Conservation (phyloP, 2,329 filamentous ascomycete species). For the Orbilia oligospora region DNA sequence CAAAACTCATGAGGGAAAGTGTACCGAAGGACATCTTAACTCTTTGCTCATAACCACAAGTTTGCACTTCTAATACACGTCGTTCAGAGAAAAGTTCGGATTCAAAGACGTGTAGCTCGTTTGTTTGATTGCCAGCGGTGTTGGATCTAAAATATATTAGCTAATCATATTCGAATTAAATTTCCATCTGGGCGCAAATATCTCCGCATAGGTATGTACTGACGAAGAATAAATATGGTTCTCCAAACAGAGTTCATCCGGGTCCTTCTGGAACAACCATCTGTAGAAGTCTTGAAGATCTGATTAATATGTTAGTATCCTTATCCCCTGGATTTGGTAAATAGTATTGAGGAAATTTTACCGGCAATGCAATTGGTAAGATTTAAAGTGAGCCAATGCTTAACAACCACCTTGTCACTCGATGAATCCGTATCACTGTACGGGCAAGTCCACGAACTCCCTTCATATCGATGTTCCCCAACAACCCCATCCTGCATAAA, state of each 20-base stretch:
- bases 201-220: too few species aligned
- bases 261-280: constrained; percentile 42
- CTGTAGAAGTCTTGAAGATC: constrained; percentile 44
- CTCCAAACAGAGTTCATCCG: constrained; percentile 37
- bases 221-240: constrained; percentile 28
- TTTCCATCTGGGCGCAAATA: too few species aligned
- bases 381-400: constrained; percentile 39
- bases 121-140: not conserved
- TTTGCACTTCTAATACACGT: constrained; percentile 32
- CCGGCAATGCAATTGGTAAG: constrained; percentile 25
- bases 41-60: constrained; percentile 15
- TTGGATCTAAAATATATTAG: not conserved
- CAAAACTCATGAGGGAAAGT: not conserved
- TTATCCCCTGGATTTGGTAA: too few species aligned
- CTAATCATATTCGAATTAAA: too few species aligned
- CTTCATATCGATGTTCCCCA: constrained; percentile 29
- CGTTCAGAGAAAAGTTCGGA: constrained; percentile 36
- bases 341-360: not conserved
- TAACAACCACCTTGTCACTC: constrained; percentile 1
- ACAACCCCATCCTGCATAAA: constrained; percentile 43
- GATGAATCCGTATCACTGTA: constrained; percentile 9
- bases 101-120: constrained; percentile 36
- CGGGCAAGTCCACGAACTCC: constrained; percentile 45
- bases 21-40: constrained; percentile 34
- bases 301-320: not conserved